phyloP scores from a whole-genome alignment of 768 basidiomycete genomes.

The Lentinula guzmanii region DNA sequence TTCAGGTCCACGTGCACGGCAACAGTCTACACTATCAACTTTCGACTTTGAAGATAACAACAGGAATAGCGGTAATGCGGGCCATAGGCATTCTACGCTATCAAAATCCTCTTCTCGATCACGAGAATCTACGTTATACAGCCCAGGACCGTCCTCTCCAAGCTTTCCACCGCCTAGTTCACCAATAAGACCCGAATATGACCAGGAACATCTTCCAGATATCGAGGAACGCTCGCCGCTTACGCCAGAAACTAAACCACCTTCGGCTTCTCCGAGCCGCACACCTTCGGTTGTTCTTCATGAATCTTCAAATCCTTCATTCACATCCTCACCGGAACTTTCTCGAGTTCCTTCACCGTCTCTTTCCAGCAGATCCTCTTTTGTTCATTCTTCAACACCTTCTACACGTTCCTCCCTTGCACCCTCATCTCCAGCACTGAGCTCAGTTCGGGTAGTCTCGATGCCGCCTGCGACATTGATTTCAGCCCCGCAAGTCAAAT shows the following conservation, averaged over 20 bases:
- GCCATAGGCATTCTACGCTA: neutral
- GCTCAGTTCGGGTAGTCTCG: neutral
- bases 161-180: neutral
- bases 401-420: neutral
- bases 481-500: slow-evolving; percentile 46
- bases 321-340: neutral
- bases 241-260: neutral
- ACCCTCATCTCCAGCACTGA: neutral
- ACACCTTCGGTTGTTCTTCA: neutral
- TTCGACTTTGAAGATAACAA: neutral
- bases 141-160: slow-evolving; percentile 4
- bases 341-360: slow-evolving; percentile 1
- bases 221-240: neutral
- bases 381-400: neutral
- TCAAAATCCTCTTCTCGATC: slow-evolving; percentile 1
- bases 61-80: neutral
- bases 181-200: neutral
- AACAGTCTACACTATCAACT: neutral
- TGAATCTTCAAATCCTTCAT: neutral
- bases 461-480: slow-evolving; percentile 26
- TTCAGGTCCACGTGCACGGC: slow-evolving; percentile 1
- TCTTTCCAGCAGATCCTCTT: neutral
- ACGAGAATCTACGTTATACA: slow-evolving; percentile 3
- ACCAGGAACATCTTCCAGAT: neutral
- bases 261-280: neutral